These are phyloP conservation scores for Stagonosporopsis chrysanthemi DNA, from an alignment of 2,329 filamentous ascomycete species.

Conservation along the genomic window DNA sequence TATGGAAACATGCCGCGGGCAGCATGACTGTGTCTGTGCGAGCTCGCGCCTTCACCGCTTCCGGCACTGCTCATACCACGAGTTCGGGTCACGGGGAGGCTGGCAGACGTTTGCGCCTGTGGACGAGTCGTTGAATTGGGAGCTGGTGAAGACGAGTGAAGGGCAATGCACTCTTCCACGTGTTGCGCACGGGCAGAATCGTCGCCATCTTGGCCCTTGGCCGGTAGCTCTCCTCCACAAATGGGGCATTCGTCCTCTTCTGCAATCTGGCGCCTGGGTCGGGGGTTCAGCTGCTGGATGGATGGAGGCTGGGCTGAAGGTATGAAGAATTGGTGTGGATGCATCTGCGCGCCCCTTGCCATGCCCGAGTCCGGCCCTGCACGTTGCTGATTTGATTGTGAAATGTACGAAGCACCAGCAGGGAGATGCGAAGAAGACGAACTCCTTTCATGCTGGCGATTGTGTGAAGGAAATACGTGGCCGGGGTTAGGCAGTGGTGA, in stretches of 20 bases:
- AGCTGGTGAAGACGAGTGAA: constrained; percentile 38
- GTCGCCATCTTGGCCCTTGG: constrained; percentile 50
- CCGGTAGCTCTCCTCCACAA: constrained; percentile 75
- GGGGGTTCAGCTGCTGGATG: constrained; percentile 27
- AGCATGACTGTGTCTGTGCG: constrained; percentile 35
- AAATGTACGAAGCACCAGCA: constrained; percentile 2
- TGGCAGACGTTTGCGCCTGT: constrained; percentile 33
- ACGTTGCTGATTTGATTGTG: constrained; percentile 11
- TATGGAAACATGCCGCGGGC: constrained; percentile 59
- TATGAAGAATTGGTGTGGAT: constrained; percentile 25
- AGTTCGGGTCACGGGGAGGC: constrained; percentile 39
- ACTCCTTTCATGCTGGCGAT: constrained; percentile 21
- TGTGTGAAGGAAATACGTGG: constrained; percentile 21
- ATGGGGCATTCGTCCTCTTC: constrained; percentile 84
- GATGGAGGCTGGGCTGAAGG: constrained; percentile 20
- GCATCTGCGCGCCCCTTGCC: constrained; percentile 26
- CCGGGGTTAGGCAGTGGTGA: constrained; percentile 30
- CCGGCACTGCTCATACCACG: constrained; percentile 44
- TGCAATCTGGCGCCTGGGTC: constrained; percentile 43
- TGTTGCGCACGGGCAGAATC: constrained; percentile 54
- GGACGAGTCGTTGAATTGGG: constrained; percentile 19
- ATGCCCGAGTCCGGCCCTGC: constrained; percentile 20
- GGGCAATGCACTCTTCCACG: constrained; percentile 52
- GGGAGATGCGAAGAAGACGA: constrained; percentile 22
- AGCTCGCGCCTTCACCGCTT: constrained; percentile 37